Evolutionary conservation across 345 rosid genomes (phyloP), one percentile per base, ranked within the genome.

Genomic region (Bruguiera gymnorhiza): DNA sequence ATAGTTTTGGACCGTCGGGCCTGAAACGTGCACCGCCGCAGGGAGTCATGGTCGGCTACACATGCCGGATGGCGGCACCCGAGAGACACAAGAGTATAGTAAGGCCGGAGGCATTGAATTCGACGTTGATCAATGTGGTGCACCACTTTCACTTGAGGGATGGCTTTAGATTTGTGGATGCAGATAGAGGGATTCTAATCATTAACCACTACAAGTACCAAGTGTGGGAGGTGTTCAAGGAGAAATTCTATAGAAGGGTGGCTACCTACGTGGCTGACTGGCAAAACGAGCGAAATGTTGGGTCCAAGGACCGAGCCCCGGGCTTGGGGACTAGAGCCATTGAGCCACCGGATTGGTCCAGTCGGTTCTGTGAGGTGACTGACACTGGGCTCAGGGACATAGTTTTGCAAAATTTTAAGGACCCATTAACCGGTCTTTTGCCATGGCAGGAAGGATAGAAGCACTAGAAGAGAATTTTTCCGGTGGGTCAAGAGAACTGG

Each of bases 81-180:
- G 97, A 93, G 86, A 84, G 98, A 69, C 98, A 93, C 84, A 89
- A 93, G 85, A 91, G 98, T 66, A 86, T 91, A 72, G 81, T 93
- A 31, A 73, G 65, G 19, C 96, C 94, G 0, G 97, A 93, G 76
- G 81, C 97, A 34, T 73, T 93, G 83, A 89, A 86, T 75, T 80
- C 93, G 0, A 78, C 91, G 2, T 73, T 93, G 78, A 82, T 91
- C 65, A 93, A 91, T 36, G 86, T 86, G 62, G 94, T 91, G 68
- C 98, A 93, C 66, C 97, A 93, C 79, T 93, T 93, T 57, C 96
- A 91, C 32, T 67, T 91, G 51, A 70, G 81, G 60, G 65, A 78
- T 21, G 90, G 84, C 0, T 89, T 74, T 46, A 73, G 67, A 8
- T 84, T 70, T 34, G 68, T 78, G 26, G 81, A 93, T 69, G 74